Evolutionary conservation across 768 basidiomycete genomes (phyloP).

Genomic region (Phallus indusiatus): DNA sequence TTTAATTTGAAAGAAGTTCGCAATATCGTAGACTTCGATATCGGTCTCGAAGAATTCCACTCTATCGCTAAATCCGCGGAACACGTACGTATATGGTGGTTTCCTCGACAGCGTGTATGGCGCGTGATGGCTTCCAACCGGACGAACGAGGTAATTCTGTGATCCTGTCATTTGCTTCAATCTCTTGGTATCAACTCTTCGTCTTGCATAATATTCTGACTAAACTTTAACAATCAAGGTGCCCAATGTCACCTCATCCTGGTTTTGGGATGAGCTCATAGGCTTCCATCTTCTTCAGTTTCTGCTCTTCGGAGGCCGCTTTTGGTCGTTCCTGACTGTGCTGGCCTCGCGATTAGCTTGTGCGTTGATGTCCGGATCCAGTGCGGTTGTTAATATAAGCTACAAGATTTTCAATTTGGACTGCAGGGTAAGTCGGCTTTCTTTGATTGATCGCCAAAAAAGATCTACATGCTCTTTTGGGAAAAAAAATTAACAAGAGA

Average conservation of each 20-base stretch:
- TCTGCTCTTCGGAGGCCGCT: conserved; percentile 69
- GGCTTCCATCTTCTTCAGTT: conserved; percentile 82
- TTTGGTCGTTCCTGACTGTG: conserved; percentile 52
- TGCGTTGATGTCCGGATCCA: conserved; percentile 52
- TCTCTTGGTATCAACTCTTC: neutral
- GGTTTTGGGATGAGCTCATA: conserved; percentile 64
- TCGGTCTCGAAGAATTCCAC: conserved; percentile 47
- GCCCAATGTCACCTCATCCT: conserved; percentile 40
- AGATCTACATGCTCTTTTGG: neutral
- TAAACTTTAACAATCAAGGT: conserved; percentile 30
- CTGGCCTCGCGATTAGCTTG: conserved; percentile 53
- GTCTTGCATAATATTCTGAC: neutral
- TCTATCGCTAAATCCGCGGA: conserved; percentile 51
- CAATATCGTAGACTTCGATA: conserved; percentile 49
- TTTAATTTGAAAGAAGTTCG: conserved; percentile 75
- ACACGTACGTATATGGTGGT: conserved; percentile 94
- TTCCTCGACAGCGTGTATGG: conserved; percentile 65
- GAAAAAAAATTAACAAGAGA: conserved; percentile 5
- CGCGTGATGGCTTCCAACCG: conserved; percentile 67
- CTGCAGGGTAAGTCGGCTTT: conserved; percentile 56
- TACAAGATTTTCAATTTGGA: conserved; percentile 88
- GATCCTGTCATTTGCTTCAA: conserved; percentile 10
- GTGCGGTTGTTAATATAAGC: conserved; percentile 68
- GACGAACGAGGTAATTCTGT: conserved; percentile 58
- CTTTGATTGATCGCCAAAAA: too few relatives aligned